Evolutionary conservation across 2,329 filamentous ascomycete genomes (phyloP).

Genomic region (Ophiostoma ulmi): DNA sequence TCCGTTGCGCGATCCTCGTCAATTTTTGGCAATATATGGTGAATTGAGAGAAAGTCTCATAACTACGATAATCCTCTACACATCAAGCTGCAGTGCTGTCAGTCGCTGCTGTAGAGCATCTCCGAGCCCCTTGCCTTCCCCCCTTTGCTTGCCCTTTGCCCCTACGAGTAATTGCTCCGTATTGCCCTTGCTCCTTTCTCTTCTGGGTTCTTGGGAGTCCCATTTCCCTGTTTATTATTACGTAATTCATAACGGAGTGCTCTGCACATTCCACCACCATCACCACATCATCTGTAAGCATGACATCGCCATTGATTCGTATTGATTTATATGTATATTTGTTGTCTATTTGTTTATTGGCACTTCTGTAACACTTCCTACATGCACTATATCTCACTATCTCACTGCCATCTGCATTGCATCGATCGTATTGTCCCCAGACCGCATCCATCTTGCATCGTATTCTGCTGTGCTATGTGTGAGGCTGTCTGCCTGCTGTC

Average conservation of each 20-base stretch:
- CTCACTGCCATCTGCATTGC: background rate
- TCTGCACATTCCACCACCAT: background rate
- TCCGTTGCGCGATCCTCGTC: background rate
- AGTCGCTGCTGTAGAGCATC: too few species aligned
- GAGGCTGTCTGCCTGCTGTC: background rate
- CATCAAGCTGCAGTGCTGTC: too few species aligned
- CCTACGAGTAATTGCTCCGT: background rate
- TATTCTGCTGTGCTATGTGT: background rate
- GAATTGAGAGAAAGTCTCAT: too few species aligned
- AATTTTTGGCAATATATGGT: background rate
- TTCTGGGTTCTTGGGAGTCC: background rate
- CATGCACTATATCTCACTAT: background rate
- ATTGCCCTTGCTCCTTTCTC: background rate
- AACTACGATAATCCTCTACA: too few species aligned
- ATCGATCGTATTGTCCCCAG: background rate
- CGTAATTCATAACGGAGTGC: background rate
- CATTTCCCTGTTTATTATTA: background rate
- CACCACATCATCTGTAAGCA: background rate
- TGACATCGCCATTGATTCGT: background rate
- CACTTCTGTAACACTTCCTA: too few species aligned
- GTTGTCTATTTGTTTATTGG: background rate
- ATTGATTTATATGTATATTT: background rate
- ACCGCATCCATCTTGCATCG: background rate
- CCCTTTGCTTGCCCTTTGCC: background rate
- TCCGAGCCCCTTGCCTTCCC: too few species aligned